Base-by-base conservation (phyloP, 768 basidiomycete genomes). In the Termitomyces sp. region DNA sequence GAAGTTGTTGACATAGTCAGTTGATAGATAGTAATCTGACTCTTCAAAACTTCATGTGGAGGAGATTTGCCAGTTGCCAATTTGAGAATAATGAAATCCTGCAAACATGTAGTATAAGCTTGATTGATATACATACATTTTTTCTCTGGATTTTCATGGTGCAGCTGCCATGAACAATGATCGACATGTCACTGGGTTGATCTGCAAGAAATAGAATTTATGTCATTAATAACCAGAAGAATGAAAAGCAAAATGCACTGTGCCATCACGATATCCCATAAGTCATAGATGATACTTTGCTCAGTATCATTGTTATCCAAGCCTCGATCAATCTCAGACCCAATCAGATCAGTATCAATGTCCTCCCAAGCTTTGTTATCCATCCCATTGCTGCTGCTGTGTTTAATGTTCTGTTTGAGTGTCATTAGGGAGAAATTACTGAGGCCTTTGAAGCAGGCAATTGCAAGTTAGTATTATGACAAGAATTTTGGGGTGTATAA, bases 11-110 rank as follows among this genome's bases (percentile, higher is more conserved):
- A 79, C 73, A 8, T 61, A 66, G 0, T 60, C 64, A 7, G 39
- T 11, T 0, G 67, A 52, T 3, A 78, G 58, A 52, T 65, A 75
- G 50, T 74, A 71, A 56, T 71, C 64, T 35, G 66, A 70, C n/a
- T 49, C 48, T 6, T 56, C 38, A 49, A 70, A 67, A 2, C 57
- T 45, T 1, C 68, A 63, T 0, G 22, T 60, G 40, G 73, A 67
- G 40, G 73, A 67, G 32, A 54, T 55, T 15, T 66, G 40, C 7
- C 68, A 66, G 16, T 58, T 22, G 4, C 67, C 68, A n/a, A n/a
- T n/a, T n/a, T n/a, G n/a, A n/a, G n/a, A n/a, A n/a, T n/a, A n/a
- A n/a, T n/a, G n/a, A n/a, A n/a, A n/a, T n/a, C n/a, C n/a, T n/a
- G n/a, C n/a, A n/a, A n/a, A n/a, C n/a, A n/a, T n/a, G n/a, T n/a